Conservation (phyloP, 2,329 filamentous ascomycete genomes). For the Intubia oerlemansii region DNA sequence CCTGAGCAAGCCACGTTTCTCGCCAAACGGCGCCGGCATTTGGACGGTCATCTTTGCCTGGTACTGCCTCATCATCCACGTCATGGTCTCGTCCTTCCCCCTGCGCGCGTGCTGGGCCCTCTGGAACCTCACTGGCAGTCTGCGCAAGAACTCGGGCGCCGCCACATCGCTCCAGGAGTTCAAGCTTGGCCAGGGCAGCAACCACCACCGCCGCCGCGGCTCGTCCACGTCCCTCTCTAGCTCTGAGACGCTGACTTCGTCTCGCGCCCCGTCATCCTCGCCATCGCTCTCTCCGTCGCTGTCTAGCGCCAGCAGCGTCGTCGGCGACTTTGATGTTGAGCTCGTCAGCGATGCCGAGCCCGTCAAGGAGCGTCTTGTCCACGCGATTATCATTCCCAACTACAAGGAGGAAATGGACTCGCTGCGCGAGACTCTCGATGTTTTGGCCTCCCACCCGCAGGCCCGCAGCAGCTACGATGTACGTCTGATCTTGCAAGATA, state of each 20-base stretch:
- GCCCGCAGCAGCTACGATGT: slow-evolving; percentile 47
- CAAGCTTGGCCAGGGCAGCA: slow-evolving; percentile 22
- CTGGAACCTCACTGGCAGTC: slow-evolving; percentile 29
- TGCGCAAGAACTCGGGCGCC: slow-evolving; percentile 23
- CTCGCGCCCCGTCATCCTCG: slow-evolving; percentile 22
- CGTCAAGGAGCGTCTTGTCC: slow-evolving; percentile 27
- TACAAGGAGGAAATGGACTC: slow-evolving; percentile 55
- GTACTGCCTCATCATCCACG: slow-evolving; percentile 43
- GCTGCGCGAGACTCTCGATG: slow-evolving; percentile 44
- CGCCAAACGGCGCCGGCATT: slow-evolving; percentile 21
- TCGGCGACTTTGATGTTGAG: slow-evolving; percentile 27
- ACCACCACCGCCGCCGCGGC: slow-evolving; percentile 27
- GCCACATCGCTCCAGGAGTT: slow-evolving; percentile 23
- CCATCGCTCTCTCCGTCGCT: too few species aligned
- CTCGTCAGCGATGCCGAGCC: slow-evolving; percentile 20
- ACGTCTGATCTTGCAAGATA: slow-evolving; percentile 20
- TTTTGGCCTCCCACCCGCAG: slow-evolving; percentile 43
- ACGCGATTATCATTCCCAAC: slow-evolving; percentile 50
- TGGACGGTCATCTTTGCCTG: slow-evolving; percentile 36
- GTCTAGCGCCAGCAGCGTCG: slow-evolving; percentile 27
- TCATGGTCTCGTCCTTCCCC: slow-evolving; percentile 41
- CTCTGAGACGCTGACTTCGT: slow-evolving; percentile 29
- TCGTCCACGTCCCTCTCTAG: slow-evolving; percentile 34
- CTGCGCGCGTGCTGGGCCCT: slow-evolving; percentile 40
- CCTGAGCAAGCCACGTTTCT: slow-evolving; percentile 14